Base-by-base conservation (phyloP, 345 rosid genomes). In the Geranium brycei region DNA sequence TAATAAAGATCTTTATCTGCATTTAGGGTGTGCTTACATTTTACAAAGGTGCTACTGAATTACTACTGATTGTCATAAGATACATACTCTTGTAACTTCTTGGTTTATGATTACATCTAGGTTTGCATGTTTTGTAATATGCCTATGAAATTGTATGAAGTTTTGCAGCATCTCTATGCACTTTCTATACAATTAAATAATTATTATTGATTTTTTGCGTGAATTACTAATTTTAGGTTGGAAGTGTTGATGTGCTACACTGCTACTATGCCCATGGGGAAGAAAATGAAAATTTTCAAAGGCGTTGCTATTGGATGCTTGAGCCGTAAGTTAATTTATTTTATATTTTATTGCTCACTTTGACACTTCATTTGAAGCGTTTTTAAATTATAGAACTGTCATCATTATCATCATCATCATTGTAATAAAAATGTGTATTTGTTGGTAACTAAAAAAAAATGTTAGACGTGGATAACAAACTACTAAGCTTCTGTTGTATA, bases 241-340 rank as follows among this genome's bases (percentile, higher is more conserved):
- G 98, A 72, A 87, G 98, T 68, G 69, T 91, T 68, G 98, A 91
- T 78, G 85, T 87, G 58, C 71, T 91, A 66, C 98, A 91, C 65
- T 91, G 98, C 79, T 91, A 91, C 79, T 91, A 91, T 78, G 98
- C 98, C 19, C 98, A 89, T 66, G 96, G 98, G 66, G 95, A 91
- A 78, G 98, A 85, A 19, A 87, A 85, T 60, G 95, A 85, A 71
- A 82, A 75, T 67, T 91, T 91, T 70, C 98, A 91, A 78, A 85
- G 98, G 66, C 98, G 98, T 69, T 81, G 96, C 78, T 91, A 91
- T 66, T 91, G 96, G 98, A 82, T 87, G 96, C 98, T 91, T 75
- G 89, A 91, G 66, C 78, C 72, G 96, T 91, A 74, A 81, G 95
- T 80, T 58, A 62, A 60, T 65, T 40, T 57, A 64, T 71, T 58